Conservation (phyloP, 1,284 basidiomycete species). For the Sporisorium exsertum region DNA sequence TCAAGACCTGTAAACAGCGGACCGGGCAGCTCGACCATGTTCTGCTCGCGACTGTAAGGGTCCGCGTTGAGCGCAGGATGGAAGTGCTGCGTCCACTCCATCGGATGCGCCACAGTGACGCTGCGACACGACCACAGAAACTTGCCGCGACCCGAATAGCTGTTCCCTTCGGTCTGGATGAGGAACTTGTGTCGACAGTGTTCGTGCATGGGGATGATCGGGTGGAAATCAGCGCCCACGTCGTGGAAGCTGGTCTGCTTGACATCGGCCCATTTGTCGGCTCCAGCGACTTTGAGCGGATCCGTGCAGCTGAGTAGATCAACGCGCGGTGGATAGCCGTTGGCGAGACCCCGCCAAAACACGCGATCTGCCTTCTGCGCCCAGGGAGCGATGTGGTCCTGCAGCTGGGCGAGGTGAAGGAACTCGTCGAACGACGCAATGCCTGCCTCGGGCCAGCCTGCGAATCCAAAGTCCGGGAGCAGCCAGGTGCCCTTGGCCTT, state of each 20-base stretch:
- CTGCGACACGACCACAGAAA: constrained; percentile 48
- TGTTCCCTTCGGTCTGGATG: constrained; percentile 60
- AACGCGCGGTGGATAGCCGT: constrained; percentile 38
- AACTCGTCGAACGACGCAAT: constrained; percentile 54
- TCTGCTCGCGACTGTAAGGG: constrained; percentile 25
- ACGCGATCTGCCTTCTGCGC: constrained; percentile 27
- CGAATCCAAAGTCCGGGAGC: constrained; percentile 58
- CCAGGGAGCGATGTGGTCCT: constrained; percentile 46
- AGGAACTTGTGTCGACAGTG: constrained; percentile 57
- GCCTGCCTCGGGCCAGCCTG: constrained; percentile 56
- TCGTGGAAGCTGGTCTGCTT: constrained; percentile 55
- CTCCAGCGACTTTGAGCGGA: constrained; percentile 11
- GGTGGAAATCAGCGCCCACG: constrained; percentile 28
- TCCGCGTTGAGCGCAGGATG: constrained; percentile 53
- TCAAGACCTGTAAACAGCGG: constrained; percentile 45
- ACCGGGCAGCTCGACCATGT: constrained; percentile 44
- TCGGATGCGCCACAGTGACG: constrained; percentile 46
- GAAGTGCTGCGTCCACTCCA: constrained; percentile 64
- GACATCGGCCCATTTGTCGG: constrained; percentile 51
- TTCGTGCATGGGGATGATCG: constrained; percentile 48
- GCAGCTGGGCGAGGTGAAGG: constrained; percentile 21
- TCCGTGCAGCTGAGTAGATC: constrained; percentile 43
- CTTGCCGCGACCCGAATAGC: constrained; percentile 54
- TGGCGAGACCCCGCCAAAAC: constrained; percentile 52
- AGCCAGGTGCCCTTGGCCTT: constrained; percentile 37